Conservation (phyloP, 2,329 filamentous ascomycete species). For the Monilinia fructigena region DNA sequence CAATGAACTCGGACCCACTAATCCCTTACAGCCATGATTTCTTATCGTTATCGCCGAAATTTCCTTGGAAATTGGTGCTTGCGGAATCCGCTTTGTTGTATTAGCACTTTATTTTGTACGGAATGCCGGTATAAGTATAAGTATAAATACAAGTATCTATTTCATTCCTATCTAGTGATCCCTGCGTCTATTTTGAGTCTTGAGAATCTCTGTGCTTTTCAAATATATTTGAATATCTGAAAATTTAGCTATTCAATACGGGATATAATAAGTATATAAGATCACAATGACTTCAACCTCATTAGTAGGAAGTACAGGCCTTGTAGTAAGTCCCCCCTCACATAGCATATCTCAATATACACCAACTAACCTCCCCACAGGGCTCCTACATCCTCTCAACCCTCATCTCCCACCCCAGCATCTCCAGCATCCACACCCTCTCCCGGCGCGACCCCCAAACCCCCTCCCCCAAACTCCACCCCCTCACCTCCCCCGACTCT, state of each 20-base stretch:
- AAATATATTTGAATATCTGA: background rate
- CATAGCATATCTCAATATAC: background rate
- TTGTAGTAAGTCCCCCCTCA: conserved; percentile 45
- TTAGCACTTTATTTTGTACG: too few relatives aligned
- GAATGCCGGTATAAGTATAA: background rate
- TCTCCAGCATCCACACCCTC: conserved; percentile 56
- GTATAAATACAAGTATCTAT: background rate
- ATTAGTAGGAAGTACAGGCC: conserved; percentile 48
- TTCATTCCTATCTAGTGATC: background rate
- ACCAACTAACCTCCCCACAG: conserved; percentile 28
- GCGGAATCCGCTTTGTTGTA: background rate
- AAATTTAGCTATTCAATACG: too few relatives aligned
- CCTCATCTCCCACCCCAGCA: conserved; percentile 55
- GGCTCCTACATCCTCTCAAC: conserved; percentile 72
- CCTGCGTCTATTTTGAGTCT: background rate
- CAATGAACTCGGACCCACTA: background rate
- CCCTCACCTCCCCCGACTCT: conserved; percentile 67
- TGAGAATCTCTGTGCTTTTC: background rate
- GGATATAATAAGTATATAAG: background rate
- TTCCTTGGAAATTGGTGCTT: background rate
- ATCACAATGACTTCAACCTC: conserved; percentile 46
- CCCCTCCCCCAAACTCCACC: conserved; percentile 56
- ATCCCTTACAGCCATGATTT: background rate
- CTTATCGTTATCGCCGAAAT: conserved; percentile 9
- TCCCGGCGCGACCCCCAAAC: conserved; percentile 61